A percentile compares a stretch with the other conserved stretches of the same genome.
phyloP scores from a whole-genome alignment of 345 rosid genomes.

The Anacardium occidentale region DNA sequence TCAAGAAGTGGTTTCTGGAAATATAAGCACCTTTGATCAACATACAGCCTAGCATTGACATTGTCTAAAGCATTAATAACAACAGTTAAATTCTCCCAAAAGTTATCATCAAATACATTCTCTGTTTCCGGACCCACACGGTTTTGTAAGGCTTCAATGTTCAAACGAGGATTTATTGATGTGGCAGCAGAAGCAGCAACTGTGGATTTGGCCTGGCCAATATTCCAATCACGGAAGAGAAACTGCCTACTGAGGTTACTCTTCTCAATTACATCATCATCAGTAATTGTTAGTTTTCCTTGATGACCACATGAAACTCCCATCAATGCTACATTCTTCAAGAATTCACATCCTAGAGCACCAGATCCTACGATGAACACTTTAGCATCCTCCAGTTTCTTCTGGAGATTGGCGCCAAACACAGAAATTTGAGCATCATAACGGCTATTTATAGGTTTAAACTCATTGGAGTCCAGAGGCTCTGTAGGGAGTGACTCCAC shows the following conservation, averaged over 20 bases:
- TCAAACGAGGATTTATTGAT: constrained; percentile 66
- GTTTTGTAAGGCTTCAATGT: constrained; percentile 87
- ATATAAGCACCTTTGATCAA: constrained; percentile 95
- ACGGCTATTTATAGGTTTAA: constrained; percentile 72
- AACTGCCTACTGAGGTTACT: constrained; percentile 99
- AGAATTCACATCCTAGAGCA: constrained; percentile 96
- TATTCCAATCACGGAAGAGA: constrained; percentile 98
- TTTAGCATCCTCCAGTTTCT: constrained; percentile 85
- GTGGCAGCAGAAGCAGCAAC: constrained; percentile 96
- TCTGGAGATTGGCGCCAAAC: constrained; percentile 88
- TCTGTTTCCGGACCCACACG: constrained; percentile 97
- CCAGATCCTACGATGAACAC: constrained; percentile 92
- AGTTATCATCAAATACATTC: constrained; percentile 79
- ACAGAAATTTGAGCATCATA: constrained; percentile 99
- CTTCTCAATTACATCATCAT: constrained; percentile 98
- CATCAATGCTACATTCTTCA: constrained; percentile 93
- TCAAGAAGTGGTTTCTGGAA: constrained; percentile 99
- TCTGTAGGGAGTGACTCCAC: constrained; percentile 87
- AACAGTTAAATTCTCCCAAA: constrained; percentile 85
- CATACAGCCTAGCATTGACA: constrained; percentile 93
- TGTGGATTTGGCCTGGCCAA: constrained; percentile 99
- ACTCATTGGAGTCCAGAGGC: constrained; percentile 65
- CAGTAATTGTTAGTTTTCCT: constrained; percentile 92
- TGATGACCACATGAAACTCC: constrained; percentile 86
- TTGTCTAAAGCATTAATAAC: constrained; percentile 95